A percentile compares a stretch with the other conserved stretches of the same genome.
Evolutionary conservation across 2,329 filamentous ascomycete species (phyloP).

Genomic region (Fusarium phyllophilum): DNA sequence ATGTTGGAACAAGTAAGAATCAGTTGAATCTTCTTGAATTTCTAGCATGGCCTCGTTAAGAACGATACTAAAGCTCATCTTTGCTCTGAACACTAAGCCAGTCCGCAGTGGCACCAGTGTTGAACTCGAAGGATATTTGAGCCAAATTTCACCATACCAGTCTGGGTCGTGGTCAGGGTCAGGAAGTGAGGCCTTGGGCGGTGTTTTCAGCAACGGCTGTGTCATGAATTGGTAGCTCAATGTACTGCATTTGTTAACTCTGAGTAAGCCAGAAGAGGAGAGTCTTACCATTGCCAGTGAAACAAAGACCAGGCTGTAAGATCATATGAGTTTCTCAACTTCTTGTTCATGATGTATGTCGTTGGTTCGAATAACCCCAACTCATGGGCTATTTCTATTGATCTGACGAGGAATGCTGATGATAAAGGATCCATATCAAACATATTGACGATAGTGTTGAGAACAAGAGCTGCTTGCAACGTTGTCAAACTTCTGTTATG

Average conservation of each 20-base stretch:
- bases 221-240: slow-evolving; percentile 4
- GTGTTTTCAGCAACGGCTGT: neutral
- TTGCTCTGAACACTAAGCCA: neutral
- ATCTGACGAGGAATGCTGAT: neutral
- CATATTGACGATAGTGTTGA: slow-evolving; percentile 13
- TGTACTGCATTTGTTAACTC: neutral
- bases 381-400: neutral
- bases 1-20: neutral
- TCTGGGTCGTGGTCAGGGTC: neutral
- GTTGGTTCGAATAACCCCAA: slow-evolving; percentile 8
- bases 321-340: neutral
- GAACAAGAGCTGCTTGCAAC: neutral
- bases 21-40: neutral
- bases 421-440: slow-evolving; percentile 10
- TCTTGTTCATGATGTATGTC: slow-evolving; percentile 2
- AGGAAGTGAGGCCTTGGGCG: neutral
- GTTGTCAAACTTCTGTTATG: slow-evolving; percentile 1
- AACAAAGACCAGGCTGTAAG: slow-evolving; percentile 22
- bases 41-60: neutral
- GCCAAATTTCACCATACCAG: slow-evolving; percentile 18
- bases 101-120: neutral
- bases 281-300: slow-evolving; percentile 9
- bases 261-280: rapidly evolving
- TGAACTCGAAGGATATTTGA: slow-evolving; percentile 5
- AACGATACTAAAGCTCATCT: neutral